phyloP scores from a whole-genome alignment of 129 eudicot genomes.

The Lactuca saligna region DNA sequence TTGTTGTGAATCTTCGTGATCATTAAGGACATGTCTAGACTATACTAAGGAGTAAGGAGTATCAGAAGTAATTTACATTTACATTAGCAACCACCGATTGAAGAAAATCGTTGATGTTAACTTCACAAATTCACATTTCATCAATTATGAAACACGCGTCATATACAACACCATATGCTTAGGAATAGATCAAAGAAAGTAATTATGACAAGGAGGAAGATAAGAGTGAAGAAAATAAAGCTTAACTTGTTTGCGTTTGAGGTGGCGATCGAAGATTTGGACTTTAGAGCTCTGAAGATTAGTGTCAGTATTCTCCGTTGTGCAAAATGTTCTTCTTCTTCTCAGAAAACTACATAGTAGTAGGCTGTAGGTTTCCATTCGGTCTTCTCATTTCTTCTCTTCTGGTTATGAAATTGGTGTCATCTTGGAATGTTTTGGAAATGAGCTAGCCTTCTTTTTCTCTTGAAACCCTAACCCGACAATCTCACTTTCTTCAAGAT shows the following conservation, averaged over 20 bases:
- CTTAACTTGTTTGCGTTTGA: slow-evolving; percentile 73
- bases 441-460: too few relatives aligned
- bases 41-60: too few relatives aligned
- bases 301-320: slow-evolving; percentile 28
- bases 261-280: slow-evolving; percentile 74
- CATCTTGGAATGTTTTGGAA: too few relatives aligned
- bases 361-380: slow-evolving; percentile 7
- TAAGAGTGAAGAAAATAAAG: background rate
- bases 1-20: too few relatives aligned
- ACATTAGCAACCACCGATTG: background rate
- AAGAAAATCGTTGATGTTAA: background rate
- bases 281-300: slow-evolving; percentile 46
- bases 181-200: background rate
- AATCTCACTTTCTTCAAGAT: too few relatives aligned
- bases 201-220: background rate
- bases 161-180: slow-evolving; percentile 2
- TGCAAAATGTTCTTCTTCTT: slow-evolving; percentile 45
- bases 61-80: background rate
- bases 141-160: background rate
- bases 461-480: too few relatives aligned
- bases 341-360: background rate
- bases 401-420: background rate
- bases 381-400: slow-evolving; percentile 21
- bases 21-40: too few relatives aligned
- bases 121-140: background rate